Percentiles rank a stretch among this genome's conserved stretches.
phyloP scores from a whole-genome alignment of 169 alveolate species.

The Cytauxzoon felis region DNA sequence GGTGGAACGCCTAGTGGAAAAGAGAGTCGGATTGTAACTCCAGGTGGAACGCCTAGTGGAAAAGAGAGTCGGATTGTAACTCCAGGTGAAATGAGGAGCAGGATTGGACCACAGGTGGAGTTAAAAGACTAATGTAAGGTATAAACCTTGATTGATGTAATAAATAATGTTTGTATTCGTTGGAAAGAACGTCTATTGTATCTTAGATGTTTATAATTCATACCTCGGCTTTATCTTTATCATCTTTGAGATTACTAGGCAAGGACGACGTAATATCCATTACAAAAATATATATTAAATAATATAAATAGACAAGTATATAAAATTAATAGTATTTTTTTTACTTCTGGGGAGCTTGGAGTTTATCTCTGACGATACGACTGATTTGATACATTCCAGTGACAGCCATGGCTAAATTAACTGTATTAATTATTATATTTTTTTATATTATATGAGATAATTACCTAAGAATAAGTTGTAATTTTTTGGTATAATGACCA shows the following conservation, averaged over 20 bases:
- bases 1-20: no score
- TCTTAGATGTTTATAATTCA: background rate
- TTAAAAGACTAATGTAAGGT: no score
- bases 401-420: conserved; percentile 70
- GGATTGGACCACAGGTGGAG: no score
- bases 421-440: conserved; percentile 18
- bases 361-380: conserved; percentile 42
- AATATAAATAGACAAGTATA: background rate
- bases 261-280: conserved; percentile 46
- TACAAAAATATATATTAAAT: background rate
- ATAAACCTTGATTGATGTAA: no score
- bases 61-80: no score
- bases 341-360: conserved; percentile 14
- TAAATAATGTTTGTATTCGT: background rate
- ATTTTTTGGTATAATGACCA: conserved; percentile 72
- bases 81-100: no score
- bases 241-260: conserved; percentile 17
- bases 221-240: conserved; percentile 66
- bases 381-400: conserved; percentile 66
- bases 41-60: no score
- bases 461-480: conserved; percentile 69
- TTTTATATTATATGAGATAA: background rate
- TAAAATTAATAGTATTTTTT: background rate
- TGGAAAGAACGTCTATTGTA: background rate
- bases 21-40: no score